These are phyloP conservation scores for Coprinopsis marcescibilis DNA, from an alignment of 768 basidiomycete genomes.

Conservation along the genomic window DNA sequence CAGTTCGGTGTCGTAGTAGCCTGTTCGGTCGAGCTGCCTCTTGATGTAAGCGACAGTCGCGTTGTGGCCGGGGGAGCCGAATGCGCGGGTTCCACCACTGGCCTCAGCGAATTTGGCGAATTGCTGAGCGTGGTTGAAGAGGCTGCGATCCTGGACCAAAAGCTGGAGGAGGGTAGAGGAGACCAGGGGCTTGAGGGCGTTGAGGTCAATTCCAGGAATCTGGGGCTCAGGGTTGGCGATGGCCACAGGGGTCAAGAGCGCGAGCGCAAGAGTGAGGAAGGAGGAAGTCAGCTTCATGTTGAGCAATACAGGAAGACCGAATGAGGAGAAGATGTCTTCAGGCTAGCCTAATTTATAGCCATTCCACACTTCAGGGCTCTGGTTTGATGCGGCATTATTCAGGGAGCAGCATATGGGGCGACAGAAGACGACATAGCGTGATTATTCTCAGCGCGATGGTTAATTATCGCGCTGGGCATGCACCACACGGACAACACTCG, in stretches of 20 bases:
- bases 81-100: slow-evolving; percentile 20
- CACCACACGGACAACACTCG: no score
- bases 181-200: slow-evolving; percentile 11
- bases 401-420: no score
- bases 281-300: slow-evolving; percentile 10
- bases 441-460: no score
- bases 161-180: slow-evolving; percentile 9
- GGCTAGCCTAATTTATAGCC: not conserved
- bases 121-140: slow-evolving; percentile 23
- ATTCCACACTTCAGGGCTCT: not conserved
- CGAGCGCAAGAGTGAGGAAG: slow-evolving; percentile 10
- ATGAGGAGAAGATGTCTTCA: not conserved
- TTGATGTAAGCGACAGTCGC: slow-evolving; percentile 25
- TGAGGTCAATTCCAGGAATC: not conserved
- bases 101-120: slow-evolving; percentile 23
- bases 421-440: no score
- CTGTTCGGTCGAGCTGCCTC: slow-evolving; percentile 19
- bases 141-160: slow-evolving; percentile 14
- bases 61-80: slow-evolving; percentile 26
- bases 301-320: not conserved
- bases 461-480: no score
- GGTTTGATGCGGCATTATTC: no score
- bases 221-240: slow-evolving; percentile 3
- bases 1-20: slow-evolving; percentile 22
- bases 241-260: not conserved